phyloP scores from a whole-genome alignment of 352 stramenopile species.

The Phytophthora pinifolia region DNA sequence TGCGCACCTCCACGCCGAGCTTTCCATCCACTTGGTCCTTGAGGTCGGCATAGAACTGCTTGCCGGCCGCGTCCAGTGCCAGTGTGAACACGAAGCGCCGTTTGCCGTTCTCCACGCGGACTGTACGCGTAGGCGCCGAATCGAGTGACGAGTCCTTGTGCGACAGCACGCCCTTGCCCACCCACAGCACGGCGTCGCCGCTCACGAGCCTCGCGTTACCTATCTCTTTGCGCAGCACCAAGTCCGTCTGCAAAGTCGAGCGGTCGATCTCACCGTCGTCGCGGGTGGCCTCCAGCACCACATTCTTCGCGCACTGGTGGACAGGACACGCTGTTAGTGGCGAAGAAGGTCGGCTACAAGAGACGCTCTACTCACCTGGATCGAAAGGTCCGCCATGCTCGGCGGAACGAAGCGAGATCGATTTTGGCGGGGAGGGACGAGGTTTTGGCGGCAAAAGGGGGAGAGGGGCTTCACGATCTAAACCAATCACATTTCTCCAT shows the following conservation, averaged over 20 bases:
- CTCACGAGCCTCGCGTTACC: constrained; percentile 80
- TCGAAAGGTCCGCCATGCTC: constrained; percentile 32
- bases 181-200: constrained; percentile 71
- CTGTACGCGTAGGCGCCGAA: constrained; percentile 34
- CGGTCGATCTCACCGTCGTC: constrained; percentile 44
- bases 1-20: constrained; percentile 42
- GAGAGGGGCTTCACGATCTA: constrained; percentile 7
- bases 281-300: constrained; percentile 54
- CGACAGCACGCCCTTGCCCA: constrained; percentile 49
- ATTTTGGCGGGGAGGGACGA: constrained; percentile 28
- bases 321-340: not conserved
- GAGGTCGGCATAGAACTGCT: constrained; percentile 64
- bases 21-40: constrained; percentile 72
- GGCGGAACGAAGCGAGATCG: constrained; percentile 11
- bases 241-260: constrained; percentile 35
- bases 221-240: constrained; percentile 78
- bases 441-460: constrained; percentile 47
- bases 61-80: constrained; percentile 33
- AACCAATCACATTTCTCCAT: constrained; percentile 16
- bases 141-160: constrained; percentile 45
- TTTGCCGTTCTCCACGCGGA: constrained; percentile 60
- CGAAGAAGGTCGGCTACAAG: not conserved
- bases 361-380: constrained; percentile 21
- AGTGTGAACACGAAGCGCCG: constrained; percentile 70
- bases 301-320: constrained; percentile 50